These are phyloP conservation scores for Linum tenue DNA, from an alignment of 345 rosid species.

Conservation along the genomic window DNA sequence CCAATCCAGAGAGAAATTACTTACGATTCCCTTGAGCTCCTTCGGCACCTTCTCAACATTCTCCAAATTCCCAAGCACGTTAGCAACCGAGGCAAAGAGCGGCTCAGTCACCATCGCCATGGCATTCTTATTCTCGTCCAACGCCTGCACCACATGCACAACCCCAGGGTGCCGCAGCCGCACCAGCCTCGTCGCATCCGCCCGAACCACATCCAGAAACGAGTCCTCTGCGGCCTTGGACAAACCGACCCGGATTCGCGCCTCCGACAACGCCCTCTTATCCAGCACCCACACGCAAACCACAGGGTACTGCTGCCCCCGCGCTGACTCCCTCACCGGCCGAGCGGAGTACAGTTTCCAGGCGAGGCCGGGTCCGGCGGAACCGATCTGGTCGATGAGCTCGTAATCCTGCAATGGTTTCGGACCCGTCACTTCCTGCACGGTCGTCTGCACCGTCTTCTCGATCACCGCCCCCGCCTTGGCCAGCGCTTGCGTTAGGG, in stretches of 20 bases:
- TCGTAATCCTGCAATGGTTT: slow-evolving; percentile 86
- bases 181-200: slow-evolving; percentile 74
- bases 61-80: slow-evolving; percentile 78
- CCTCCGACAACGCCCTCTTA: slow-evolving; percentile 70
- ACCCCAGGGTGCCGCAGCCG: slow-evolving; percentile 95
- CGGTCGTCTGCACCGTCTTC: slow-evolving; percentile 92
- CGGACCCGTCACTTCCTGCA: slow-evolving; percentile 96
- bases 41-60: slow-evolving; percentile 70
- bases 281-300: slow-evolving; percentile 97
- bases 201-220: slow-evolving; percentile 69
- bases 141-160: slow-evolving; percentile 90
- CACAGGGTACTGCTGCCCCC: slow-evolving; percentile 63
- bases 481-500: slow-evolving; percentile 87
- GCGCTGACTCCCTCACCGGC: slow-evolving; percentile 54
- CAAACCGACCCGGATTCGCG: slow-evolving; percentile 62
- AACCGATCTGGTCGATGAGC: slow-evolving; percentile 91
- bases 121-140: slow-evolving; percentile 85
- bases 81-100: slow-evolving; percentile 80
- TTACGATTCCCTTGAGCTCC: slow-evolving; percentile 83
- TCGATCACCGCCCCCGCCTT: slow-evolving; percentile 93
- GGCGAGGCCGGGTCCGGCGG: slow-evolving; percentile 89
- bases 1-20: background rate
- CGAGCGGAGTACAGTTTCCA: slow-evolving; percentile 85
- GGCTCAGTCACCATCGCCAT: slow-evolving; percentile 99
- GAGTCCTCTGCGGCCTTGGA: slow-evolving; percentile 82